Evolutionary conservation across 2,329 filamentous ascomycete species (phyloP).

Genomic region (Aureobasidium sp.): DNA sequence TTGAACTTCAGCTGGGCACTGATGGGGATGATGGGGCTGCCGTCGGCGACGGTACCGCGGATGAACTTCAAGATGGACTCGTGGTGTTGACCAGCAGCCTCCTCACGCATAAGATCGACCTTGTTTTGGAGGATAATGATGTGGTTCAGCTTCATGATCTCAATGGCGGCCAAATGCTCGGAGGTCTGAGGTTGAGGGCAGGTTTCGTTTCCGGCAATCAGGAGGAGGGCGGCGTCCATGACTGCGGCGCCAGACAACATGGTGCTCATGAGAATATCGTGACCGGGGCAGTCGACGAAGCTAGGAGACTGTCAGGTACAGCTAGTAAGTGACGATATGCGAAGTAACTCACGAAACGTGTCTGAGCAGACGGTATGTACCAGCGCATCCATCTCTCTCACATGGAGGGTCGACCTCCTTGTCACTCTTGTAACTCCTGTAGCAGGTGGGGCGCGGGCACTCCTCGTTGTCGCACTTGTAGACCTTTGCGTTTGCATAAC

Average conservation of each 20-base stretch:
- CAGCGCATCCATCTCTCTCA: slow-evolving; percentile 83
- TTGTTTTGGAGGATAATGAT: slow-evolving; percentile 99
- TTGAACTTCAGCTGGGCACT: slow-evolving; percentile 98
- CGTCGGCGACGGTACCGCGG: slow-evolving; percentile 90
- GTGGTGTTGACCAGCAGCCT: slow-evolving; percentile 88
- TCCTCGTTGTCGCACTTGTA: slow-evolving; percentile 94
- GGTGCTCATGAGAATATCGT: slow-evolving; percentile 99
- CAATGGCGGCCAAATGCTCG: slow-evolving; percentile 96
- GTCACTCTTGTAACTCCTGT: slow-evolving; percentile 95
- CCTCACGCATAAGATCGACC: slow-evolving; percentile 96
- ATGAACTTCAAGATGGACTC: slow-evolving; percentile 98
- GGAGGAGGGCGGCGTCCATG: slow-evolving; percentile 95
- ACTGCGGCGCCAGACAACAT: slow-evolving; percentile 99
- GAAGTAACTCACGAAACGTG: slow-evolving; percentile 72
- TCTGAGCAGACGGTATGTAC: slow-evolving; percentile 79
- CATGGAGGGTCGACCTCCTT: slow-evolving; percentile 97
- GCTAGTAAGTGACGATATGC: background rate
- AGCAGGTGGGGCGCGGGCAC: slow-evolving; percentile 92
- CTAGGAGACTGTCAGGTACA: slow-evolving; percentile 29
- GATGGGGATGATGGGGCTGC: slow-evolving; percentile 92
- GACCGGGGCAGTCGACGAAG: slow-evolving; percentile 97
- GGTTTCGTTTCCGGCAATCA: slow-evolving; percentile 97
- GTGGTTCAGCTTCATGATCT: slow-evolving; percentile 99
- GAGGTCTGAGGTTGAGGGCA: slow-evolving; percentile 98
- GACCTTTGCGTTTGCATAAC: slow-evolving; percentile 98